A percentile compares a stretch with the other conserved stretches of the same genome.
Conservation (phyloP, 2,329 filamentous ascomycete species). For the Colletotrichum simmondsii region DNA sequence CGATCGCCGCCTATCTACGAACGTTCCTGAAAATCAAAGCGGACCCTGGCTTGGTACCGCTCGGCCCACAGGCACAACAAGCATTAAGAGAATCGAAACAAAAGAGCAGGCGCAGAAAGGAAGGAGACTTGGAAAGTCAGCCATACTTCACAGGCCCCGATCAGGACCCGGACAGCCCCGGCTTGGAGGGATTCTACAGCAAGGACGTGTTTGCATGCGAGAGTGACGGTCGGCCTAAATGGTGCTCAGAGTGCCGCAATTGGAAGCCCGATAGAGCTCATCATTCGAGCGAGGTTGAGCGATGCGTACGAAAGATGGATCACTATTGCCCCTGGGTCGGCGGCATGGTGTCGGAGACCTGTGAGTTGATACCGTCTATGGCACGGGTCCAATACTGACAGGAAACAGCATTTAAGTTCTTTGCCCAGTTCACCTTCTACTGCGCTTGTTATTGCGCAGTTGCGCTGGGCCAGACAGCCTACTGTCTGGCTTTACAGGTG, state of each 20-base stretch:
- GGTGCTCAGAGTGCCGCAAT: slow-evolving; percentile 84
- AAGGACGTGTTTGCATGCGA: slow-evolving; percentile 89
- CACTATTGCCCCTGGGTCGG: slow-evolving; percentile 98
- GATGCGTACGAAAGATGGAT: slow-evolving; percentile 91
- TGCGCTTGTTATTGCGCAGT: slow-evolving; percentile 74
- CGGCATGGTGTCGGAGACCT: slow-evolving; percentile 86
- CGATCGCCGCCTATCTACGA: slow-evolving; percentile 76
- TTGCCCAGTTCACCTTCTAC: slow-evolving; percentile 87
- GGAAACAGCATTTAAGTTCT: slow-evolving; percentile 83
- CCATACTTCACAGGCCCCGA: slow-evolving; percentile 52
- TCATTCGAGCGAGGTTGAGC: slow-evolving; percentile 83
- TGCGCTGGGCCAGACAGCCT: slow-evolving; percentile 70
- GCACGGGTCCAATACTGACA: background rate
- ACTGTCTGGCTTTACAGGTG: slow-evolving; percentile 69
- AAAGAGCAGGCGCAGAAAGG: slow-evolving; percentile 40
- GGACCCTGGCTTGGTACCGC: slow-evolving; percentile 80
- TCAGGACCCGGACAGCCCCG: slow-evolving; percentile 68
- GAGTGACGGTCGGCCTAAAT: slow-evolving; percentile 83
- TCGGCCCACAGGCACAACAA: slow-evolving; percentile 50
- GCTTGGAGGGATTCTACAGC: slow-evolving; percentile 81
- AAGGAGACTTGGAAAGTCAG: slow-evolving; percentile 47
- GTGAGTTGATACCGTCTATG: slow-evolving; percentile 51
- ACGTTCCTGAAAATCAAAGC: slow-evolving; percentile 74
- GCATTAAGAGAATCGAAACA: slow-evolving; percentile 26
- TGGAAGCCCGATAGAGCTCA: slow-evolving; percentile 92